Evolutionary conservation across 176 grass and related monocot genomes (phyloP).

Genomic region (Metroxylon sagu): DNA sequence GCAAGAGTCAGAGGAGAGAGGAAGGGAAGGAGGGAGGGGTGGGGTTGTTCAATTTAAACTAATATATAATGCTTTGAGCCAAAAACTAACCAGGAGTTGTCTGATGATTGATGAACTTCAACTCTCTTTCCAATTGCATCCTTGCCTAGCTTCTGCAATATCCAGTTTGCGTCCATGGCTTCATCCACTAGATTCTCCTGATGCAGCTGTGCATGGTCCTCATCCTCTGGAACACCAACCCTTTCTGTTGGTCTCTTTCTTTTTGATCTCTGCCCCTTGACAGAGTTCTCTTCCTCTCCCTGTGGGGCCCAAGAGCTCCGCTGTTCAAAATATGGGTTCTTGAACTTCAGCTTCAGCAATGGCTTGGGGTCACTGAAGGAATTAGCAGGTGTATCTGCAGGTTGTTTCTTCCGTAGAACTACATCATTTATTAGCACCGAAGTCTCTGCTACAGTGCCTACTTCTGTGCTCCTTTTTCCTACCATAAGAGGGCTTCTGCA

Average conservation of each 20-base stretch:
- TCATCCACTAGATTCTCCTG: not conserved
- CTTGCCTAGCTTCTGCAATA: constrained; percentile 12
- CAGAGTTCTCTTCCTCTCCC: constrained; percentile 61
- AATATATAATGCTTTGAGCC: too few species aligned
- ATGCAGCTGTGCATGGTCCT: not conserved
- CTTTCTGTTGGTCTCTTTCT: constrained; percentile 36
- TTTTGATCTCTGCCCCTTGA: constrained; percentile 96
- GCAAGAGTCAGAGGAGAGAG: too few species aligned
- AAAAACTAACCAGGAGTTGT: constrained; percentile 6
- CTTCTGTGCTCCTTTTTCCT: constrained; percentile 42
- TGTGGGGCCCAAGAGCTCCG: constrained; percentile 48
- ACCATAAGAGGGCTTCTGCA: constrained; percentile 16
- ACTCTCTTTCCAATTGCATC: constrained; percentile 13
- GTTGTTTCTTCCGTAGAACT: constrained; percentile 42
- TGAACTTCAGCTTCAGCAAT: constrained; percentile 95
- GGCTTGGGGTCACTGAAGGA: constrained; percentile 60
- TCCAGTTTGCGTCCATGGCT: constrained; percentile 1
- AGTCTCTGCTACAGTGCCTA: constrained; percentile 32
- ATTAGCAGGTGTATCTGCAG: constrained; percentile 22
- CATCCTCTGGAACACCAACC: not conserved
- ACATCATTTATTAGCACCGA: constrained; percentile 28
- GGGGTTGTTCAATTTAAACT: too few species aligned
- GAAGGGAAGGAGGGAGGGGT: too few species aligned
- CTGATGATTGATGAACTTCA: constrained; percentile 3
- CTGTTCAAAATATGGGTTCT: constrained; percentile 83